Evolutionary conservation across 2,329 filamentous ascomycete species (phyloP).

Genomic region (Colletotrichum siamense): DNA sequence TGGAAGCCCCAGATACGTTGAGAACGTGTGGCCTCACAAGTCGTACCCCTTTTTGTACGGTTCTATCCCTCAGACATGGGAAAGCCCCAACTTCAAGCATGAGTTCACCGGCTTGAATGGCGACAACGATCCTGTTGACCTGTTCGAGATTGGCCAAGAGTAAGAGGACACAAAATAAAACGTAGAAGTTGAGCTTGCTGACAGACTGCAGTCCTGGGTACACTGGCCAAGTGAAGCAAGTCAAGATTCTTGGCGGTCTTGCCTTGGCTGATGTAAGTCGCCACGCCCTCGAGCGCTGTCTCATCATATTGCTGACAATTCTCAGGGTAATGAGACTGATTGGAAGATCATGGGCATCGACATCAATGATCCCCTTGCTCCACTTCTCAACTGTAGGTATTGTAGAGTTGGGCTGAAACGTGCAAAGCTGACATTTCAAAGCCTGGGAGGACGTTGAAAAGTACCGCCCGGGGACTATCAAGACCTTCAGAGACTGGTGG

Average conservation of each 20-base stretch:
- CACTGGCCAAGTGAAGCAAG: slow-evolving; percentile 45
- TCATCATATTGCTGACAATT: background rate
- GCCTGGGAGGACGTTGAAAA: slow-evolving; percentile 41
- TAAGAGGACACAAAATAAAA: slow-evolving; percentile 14
- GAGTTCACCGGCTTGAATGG: slow-evolving; percentile 40
- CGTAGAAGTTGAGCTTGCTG: background rate
- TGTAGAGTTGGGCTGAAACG: no score
- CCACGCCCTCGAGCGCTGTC: accelerated
- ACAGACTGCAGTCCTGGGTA: slow-evolving; percentile 28
- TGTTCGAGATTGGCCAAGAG: slow-evolving; percentile 43
- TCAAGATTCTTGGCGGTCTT: slow-evolving; percentile 46
- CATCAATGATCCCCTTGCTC: slow-evolving; percentile 41
- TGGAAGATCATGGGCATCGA: slow-evolving; percentile 47
- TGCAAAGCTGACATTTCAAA: slow-evolving; percentile 5
- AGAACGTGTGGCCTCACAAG: slow-evolving; percentile 48
- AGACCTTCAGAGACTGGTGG: slow-evolving; percentile 44
- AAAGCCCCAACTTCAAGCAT: slow-evolving; percentile 45
- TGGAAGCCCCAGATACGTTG: slow-evolving; percentile 40
- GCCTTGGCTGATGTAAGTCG: slow-evolving; percentile 41
- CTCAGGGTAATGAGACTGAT: slow-evolving; percentile 37
- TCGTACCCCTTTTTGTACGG: slow-evolving; percentile 48
- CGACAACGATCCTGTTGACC: slow-evolving; percentile 48
- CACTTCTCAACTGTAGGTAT: slow-evolving; percentile 37
- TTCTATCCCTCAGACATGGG: slow-evolving; percentile 50
- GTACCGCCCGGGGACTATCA: slow-evolving; percentile 40